Evolutionary conservation across 139 green algal genomes (phyloP).

Genomic region (Chlorella sp.): DNA sequence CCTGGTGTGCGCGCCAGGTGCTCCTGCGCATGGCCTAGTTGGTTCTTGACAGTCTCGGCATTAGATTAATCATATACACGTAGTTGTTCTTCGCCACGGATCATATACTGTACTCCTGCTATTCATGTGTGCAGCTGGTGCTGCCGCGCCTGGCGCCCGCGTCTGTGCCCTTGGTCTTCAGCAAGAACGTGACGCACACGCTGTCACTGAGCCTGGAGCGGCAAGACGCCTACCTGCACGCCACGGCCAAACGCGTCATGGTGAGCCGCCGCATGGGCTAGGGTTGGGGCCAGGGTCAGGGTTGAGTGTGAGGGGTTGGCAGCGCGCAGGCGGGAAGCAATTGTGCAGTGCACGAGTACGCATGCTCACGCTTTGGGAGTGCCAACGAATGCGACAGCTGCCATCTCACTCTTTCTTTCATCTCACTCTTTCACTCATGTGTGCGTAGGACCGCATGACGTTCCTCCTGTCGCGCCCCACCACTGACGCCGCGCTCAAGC

Average conservation of each 20-base stretch:
- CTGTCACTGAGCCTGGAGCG: constrained; percentile 45
- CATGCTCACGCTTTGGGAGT: no score
- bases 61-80: background rate
- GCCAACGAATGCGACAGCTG: background rate
- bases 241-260: constrained; percentile 44
- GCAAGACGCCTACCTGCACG: constrained; percentile 51
- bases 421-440: background rate
- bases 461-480: constrained; percentile 6
- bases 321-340: background rate
- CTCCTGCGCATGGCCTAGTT: no score
- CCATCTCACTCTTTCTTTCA: background rate
- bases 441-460: constrained; percentile 19
- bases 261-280: constrained; percentile 13
- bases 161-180: constrained; percentile 14
- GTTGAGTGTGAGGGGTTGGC: background rate
- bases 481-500: constrained; percentile 6
- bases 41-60: no score
- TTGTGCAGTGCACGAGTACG: no score
- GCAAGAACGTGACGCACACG: constrained; percentile 5
- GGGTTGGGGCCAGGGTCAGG: background rate
- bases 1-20: no score
- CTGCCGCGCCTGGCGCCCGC: constrained; percentile 39
- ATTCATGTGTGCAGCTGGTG: constrained; percentile 20
- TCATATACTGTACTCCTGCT: background rate
- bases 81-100: background rate